Base-by-base conservation (phyloP, 2,329 filamentous ascomycete species). In the Penicillium hesseltinei region DNA sequence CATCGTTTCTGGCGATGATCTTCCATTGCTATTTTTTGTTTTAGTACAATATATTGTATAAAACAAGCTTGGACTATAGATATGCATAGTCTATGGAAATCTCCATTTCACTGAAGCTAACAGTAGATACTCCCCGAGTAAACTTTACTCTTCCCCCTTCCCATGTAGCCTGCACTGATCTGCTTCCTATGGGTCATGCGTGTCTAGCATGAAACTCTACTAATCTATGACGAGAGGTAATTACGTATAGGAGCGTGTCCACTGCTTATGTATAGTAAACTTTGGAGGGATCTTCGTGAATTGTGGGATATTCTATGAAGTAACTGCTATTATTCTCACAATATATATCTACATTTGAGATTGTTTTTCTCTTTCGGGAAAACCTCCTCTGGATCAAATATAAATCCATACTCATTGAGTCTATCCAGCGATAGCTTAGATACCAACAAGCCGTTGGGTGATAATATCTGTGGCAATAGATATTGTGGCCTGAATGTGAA, bases 101-200 rank as follows among this genome's bases (percentile, higher is more conserved):
- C 25, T 31, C 19, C 3, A 33, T 42, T 45, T 45, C 25, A 29
- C 25, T 25, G 51, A 40, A 49, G 27, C 33, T 38, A 51, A 35
- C n/a, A 50, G n/a, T 56, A 50, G 56, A 59, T 66, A 65, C 60
- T 50, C 62, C 60, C 60, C 63, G 58, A 63, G 51, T 57, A 62
- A 64, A 64, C 50, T 60, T 61, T 61, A 59, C 60, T 57, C 51
- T 45, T 21, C 35, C 23, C n/a, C 15, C 42, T 52, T 48, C 50
- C 62, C 15, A 38, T 27, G 8, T n/a, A 44, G 27, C 50, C 51
- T 58, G 58, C 57, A 61, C 54, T 52, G 33, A 55, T 60, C 53
- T 54, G 42, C 58, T 38, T 51, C 51, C 39, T 39, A 46, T 29
- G 44, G 39, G 40, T 27, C 17, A 35, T 35, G 19, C 6, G 5